These are phyloP conservation scores for Fistulifera pelliculosa DNA, from an alignment of 108 stramenopile genomes.

Conservation along the genomic window DNA sequence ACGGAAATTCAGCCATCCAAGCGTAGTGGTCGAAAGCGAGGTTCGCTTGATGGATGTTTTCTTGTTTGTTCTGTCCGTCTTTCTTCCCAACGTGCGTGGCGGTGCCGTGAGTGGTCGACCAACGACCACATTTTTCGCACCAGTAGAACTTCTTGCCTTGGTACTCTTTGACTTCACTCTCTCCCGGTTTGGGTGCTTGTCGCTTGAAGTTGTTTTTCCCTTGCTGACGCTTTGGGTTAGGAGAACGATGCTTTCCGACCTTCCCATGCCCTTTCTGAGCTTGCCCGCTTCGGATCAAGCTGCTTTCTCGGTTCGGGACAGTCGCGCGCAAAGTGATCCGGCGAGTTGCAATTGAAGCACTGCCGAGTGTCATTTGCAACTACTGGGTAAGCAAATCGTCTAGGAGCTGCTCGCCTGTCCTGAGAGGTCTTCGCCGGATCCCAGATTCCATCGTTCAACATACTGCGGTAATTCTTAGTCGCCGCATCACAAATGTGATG, in stretches of 20 bases:
- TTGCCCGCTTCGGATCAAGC: neutral
- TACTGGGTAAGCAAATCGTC: slow-evolving; percentile 1
- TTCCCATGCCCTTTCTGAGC: neutral
- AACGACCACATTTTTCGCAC: slow-evolving; percentile 11
- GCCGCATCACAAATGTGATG: neutral
- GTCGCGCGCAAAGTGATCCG: too few species aligned
- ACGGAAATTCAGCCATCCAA: too few species aligned
- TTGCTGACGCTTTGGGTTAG: neutral
- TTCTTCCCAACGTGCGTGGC: neutral
- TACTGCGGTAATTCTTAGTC: neutral
- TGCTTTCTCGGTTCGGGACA: too few species aligned
- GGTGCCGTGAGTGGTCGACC: slow-evolving; percentile 16
- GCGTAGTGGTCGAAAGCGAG: too few species aligned
- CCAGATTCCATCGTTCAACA: neutral
- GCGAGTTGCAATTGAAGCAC: neutral
- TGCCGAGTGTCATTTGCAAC: slow-evolving; percentile 1
- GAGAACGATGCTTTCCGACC: neutral
- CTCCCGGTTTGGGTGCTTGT: slow-evolving; percentile 1
- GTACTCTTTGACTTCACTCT: neutral
- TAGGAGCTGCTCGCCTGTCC: slow-evolving; percentile 2
- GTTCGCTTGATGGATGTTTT: too few species aligned
- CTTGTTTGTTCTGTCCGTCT: too few species aligned
- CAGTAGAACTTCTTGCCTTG: slow-evolving; percentile 3
- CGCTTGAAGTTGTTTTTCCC: neutral
- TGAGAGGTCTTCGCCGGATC: neutral